phyloP scores from a whole-genome alignment of 2,329 filamentous ascomycete genomes.

The Beauveria bassiana region DNA sequence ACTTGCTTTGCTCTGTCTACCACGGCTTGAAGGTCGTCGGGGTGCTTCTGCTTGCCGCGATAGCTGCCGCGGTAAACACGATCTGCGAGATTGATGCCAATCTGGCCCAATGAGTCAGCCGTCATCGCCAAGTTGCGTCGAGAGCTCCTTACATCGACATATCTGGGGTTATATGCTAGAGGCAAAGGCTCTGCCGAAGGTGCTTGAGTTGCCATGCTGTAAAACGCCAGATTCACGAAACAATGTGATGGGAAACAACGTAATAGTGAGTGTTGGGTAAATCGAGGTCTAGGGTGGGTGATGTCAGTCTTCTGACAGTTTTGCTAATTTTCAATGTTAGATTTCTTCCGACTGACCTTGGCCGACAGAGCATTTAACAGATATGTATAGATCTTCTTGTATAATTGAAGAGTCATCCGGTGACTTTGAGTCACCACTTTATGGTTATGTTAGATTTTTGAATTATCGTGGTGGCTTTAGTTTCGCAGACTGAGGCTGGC shows the following conservation, averaged over 20 bases:
- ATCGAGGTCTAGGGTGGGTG: constrained; percentile 2
- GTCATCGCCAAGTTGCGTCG: background rate
- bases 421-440: background rate
- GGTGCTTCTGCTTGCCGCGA: constrained; percentile 68
- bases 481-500: background rate
- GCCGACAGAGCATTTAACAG: background rate
- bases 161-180: constrained; percentile 34
- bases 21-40: constrained; percentile 67
- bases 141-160: constrained; percentile 50
- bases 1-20: constrained; percentile 69
- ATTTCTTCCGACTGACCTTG: background rate
- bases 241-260: background rate
- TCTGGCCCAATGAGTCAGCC: constrained; percentile 33
- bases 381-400: background rate
- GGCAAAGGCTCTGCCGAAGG: background rate
- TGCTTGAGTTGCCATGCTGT: background rate
- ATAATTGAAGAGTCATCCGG: background rate
- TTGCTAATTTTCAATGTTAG: background rate
- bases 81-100: constrained; percentile 95
- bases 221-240: background rate
- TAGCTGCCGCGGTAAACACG: constrained; percentile 82
- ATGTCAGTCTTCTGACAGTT: background rate
- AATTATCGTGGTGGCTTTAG: background rate
- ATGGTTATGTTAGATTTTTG: background rate
- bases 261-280: constrained; percentile 2